Base-by-base conservation (phyloP, 441 rosid genomes). In the Populus tomentosa region DNA sequence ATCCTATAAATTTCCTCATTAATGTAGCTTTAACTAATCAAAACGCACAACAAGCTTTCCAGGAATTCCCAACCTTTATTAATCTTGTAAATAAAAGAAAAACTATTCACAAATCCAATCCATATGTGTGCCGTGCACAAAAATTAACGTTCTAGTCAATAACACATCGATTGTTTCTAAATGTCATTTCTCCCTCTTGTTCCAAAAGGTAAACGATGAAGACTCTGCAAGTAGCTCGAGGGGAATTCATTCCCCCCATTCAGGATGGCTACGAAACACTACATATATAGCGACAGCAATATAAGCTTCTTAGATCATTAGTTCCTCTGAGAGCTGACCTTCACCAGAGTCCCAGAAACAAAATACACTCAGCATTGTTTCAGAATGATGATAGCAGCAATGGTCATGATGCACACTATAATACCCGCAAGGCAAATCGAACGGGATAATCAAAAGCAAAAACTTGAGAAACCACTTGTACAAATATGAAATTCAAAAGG, bases 361-460 rank as follows among this genome's bases (percentile, higher is more conserved):
- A 46, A 46, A 46, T 14, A 35, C 36, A 5, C 7, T 53, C 61
- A 16, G 3, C n/a, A 16, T 53, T 42, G 50, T 10, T 42, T 42
- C 50, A 42, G 50, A 42, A 42, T 10, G 16, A 42, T 11, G 3
- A 46, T 6, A 46, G 50, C 50, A 42, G 13, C 21, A 16, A 53
- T 53, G n/a, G 7, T 6, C n/a, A 53, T 6, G 21, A 53, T 53
- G 61, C n/a, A 53, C 56, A 18, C 7, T 4, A 14, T 4, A 46
- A 0, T 14, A 50, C 2, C n/a, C 2, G 61, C 0, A 5, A 6
- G 21, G n/a, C 61, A 6, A 1, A 18, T 5, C 21, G 7, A 0
- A 5, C 0, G 8, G 8, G 59, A 50, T 16, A 53, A 18, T 16
- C 61, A 6, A 50, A 53, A 53, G n/a, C 61, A 53, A 5, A 4